phyloP scores from a whole-genome alignment of 1,284 basidiomycete genomes.

The Erythrobasidium hasegawianum region DNA sequence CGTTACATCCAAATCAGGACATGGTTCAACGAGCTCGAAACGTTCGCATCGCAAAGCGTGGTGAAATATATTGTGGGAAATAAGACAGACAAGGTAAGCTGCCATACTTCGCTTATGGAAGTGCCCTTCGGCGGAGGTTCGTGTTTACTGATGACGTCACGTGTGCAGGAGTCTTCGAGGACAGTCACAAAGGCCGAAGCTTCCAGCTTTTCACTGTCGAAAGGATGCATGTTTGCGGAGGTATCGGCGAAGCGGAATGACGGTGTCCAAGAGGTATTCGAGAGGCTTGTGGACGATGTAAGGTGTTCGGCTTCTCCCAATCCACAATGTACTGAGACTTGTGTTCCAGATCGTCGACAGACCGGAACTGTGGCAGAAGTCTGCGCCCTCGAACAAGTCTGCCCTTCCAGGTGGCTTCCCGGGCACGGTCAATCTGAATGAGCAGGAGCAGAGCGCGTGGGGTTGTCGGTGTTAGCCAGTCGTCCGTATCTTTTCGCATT shows the following conservation, averaged over 20 bases:
- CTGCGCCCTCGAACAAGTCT: background rate
- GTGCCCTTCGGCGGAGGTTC: too few species aligned
- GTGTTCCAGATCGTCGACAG: slow-evolving; percentile 32
- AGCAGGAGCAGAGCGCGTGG: slow-evolving; percentile 2
- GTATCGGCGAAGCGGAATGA: slow-evolving; percentile 62
- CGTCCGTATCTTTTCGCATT: too few species aligned
- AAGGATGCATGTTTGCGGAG: slow-evolving; percentile 59
- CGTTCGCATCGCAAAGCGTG: slow-evolving; percentile 61
- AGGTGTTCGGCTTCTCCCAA: background rate
- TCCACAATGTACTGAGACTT: background rate
- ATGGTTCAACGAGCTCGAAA: slow-evolving; percentile 93
- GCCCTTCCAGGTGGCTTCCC: slow-evolving; percentile 31
- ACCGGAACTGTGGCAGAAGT: slow-evolving; percentile 31
- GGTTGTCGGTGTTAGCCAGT: slow-evolving; percentile 3
- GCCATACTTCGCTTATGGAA: too few species aligned
- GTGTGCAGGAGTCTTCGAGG: slow-evolving; percentile 72
- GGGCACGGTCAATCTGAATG: slow-evolving; percentile 15
- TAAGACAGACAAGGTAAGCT: slow-evolving; percentile 81
- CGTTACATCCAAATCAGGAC: slow-evolving; percentile 45
- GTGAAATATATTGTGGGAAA: slow-evolving; percentile 92
- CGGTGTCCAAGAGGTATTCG: slow-evolving; percentile 31
- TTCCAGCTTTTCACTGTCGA: slow-evolving; percentile 70
- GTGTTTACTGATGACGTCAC: too few species aligned
- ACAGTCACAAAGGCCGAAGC: slow-evolving; percentile 79
- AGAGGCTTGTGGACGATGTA: slow-evolving; percentile 33